phyloP scores from a whole-genome alignment of 2,329 filamentous ascomycete genomes.

The Colletotrichum musicola region DNA sequence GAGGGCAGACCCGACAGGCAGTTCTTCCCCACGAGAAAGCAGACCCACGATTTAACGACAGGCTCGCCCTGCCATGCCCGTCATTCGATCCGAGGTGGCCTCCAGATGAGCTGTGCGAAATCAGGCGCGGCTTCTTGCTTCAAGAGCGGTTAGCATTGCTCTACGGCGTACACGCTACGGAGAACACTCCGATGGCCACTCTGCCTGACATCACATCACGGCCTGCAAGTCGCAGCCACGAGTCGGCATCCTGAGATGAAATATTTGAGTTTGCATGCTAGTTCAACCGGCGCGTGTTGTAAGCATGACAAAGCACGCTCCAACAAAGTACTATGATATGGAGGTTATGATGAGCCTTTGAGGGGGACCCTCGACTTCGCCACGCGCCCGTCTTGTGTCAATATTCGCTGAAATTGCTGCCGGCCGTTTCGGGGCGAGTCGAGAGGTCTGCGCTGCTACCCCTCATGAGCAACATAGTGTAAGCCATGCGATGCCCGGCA shows the following conservation, averaged over 20 bases:
- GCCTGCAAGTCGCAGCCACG: slow-evolving; percentile 4
- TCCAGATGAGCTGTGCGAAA: no score
- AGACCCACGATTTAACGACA: no score
- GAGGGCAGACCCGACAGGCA: no score
- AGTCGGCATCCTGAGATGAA: neutral
- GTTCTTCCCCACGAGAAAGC: no score
- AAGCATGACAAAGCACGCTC: slow-evolving; percentile 28
- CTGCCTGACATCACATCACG: neutral
- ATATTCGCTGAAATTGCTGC: neutral
- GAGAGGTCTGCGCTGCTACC: neutral
- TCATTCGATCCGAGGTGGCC: no score
- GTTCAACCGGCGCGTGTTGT: neutral
- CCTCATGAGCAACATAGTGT: neutral
- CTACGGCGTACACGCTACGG: neutral
- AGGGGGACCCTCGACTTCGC: neutral
- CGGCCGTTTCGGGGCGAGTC: slow-evolving; percentile 9
- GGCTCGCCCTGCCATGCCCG: no score
- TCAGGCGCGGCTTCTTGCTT: no score
- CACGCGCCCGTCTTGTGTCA: neutral
- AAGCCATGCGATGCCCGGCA: neutral
- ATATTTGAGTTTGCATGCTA: slow-evolving; percentile 9
- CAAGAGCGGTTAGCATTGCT: neutral
- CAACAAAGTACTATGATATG: neutral
- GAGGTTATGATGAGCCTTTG: neutral
- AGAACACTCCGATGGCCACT: neutral